Evolutionary conservation across 148 eudicot species (phyloP).

Genomic region (Heliosperma pusillum): DNA sequence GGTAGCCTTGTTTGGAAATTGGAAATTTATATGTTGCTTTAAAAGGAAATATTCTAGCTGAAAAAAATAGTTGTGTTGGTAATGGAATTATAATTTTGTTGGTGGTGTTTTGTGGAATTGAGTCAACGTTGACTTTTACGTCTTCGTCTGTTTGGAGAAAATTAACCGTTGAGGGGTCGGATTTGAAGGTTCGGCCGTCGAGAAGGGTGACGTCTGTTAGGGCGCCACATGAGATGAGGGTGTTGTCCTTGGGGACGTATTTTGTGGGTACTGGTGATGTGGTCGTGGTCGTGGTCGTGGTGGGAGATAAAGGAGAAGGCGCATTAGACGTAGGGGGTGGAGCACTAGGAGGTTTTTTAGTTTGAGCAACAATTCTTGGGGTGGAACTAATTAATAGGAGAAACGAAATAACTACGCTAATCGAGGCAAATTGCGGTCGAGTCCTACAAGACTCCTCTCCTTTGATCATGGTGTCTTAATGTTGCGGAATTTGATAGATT

Average conservation of each 20-base stretch:
- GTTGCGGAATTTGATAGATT: not conserved
- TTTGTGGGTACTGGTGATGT: constrained; percentile 14
- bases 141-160: constrained; percentile 56
- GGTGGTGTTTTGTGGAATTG: constrained; percentile 30
- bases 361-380: not conserved
- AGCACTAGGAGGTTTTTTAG: not conserved
- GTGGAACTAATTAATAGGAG: constrained; percentile 12
- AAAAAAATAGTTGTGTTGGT: constrained; percentile 29
- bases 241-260: constrained; percentile 46
- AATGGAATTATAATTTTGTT: not conserved
- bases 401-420: constrained; percentile 18
- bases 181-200: constrained; percentile 63
- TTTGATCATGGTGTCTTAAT: constrained; percentile 12
- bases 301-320: constrained; percentile 12
- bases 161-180: constrained; percentile 54
- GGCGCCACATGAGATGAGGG: constrained; percentile 58
- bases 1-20: constrained; percentile 43
- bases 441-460: not conserved
- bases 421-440: not conserved
- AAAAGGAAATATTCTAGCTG: constrained; percentile 45
- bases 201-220: constrained; percentile 33
- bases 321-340: constrained; percentile 14
- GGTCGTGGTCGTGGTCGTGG: constrained; percentile 10
- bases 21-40: constrained; percentile 47
- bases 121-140: constrained; percentile 33